Evolutionary conservation across 805 yeast genomes (phyloP).

Genomic region (Starmerella ratchasimensis): DNA sequence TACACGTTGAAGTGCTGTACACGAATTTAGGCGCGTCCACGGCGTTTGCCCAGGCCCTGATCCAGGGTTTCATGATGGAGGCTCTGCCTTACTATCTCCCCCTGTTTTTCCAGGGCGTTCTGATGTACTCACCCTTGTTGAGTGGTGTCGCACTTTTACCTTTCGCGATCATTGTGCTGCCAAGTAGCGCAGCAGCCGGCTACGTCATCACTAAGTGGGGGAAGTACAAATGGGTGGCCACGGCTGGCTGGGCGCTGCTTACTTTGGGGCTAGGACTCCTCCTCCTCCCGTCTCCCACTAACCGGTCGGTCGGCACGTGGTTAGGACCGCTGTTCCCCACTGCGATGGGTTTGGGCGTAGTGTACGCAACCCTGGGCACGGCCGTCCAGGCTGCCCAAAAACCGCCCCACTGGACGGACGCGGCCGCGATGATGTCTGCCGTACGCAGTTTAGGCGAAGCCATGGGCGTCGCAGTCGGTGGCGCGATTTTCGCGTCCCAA

Average conservation of each 20-base stretch:
- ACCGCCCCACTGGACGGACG: slow-evolving; percentile 16
- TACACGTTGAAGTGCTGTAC: slow-evolving; percentile 29
- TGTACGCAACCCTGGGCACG: slow-evolving; percentile 29
- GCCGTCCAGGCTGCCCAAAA: slow-evolving; percentile 21
- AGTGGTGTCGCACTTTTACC: slow-evolving; percentile 37
- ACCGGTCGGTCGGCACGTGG: slow-evolving; percentile 25
- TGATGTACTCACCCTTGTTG: slow-evolving; percentile 30
- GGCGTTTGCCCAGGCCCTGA: slow-evolving; percentile 28
- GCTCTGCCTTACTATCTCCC: slow-evolving; percentile 27
- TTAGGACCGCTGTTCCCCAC: slow-evolving; percentile 34
- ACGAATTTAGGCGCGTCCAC: slow-evolving; percentile 27
- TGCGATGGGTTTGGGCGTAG: slow-evolving; percentile 36
- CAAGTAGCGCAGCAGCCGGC: slow-evolving; percentile 30
- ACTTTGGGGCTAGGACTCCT: slow-evolving; percentile 36
- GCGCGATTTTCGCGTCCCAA: slow-evolving; percentile 20
- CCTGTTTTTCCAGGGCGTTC: slow-evolving; percentile 38
- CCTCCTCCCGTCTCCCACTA: slow-evolving; percentile 28
- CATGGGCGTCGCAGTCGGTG: slow-evolving; percentile 24
- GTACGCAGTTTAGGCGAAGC: slow-evolving; percentile 22
- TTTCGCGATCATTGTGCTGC: slow-evolving; percentile 29
- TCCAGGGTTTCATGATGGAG: slow-evolving; percentile 29
- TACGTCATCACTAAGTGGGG: slow-evolving; percentile 28
- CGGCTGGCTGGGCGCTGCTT: slow-evolving; percentile 28
- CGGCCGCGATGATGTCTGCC: slow-evolving; percentile 22
- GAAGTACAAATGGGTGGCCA: slow-evolving; percentile 29